Evolutionary conservation across 495 filamentous ascomycete genomes (phyloP), one percentile per base, ranked within the genome.

Genomic region (Sabuloglossum arenarium): DNA sequence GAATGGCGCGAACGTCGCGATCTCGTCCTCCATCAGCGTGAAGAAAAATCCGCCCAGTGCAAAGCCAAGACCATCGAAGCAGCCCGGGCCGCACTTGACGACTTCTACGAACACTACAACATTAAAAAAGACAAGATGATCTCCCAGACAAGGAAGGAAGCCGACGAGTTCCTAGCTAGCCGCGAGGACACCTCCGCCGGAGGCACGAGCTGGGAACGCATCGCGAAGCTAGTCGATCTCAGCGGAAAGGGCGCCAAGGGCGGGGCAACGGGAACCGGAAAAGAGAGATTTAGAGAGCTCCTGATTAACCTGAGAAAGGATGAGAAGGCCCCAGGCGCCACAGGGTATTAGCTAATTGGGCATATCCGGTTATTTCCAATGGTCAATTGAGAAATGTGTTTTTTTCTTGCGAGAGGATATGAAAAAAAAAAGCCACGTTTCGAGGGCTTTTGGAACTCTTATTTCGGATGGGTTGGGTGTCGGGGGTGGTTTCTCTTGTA

Each of bases 81-180:
- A 60, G 93, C 93, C 37, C 87, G 82, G 58, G 74, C 84, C 61
- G 84, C 88, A 66, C 89, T 97, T 57, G 91, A 99, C 63, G 93
- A 95, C 63, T 99, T 99, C 74, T 99, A 99, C 73, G 88, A 95
- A 67, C 94, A 94, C 67, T 99, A 99, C 77, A 94, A 94, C 71
- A 81, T 82, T 65, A 94, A 95, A 72, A 86, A 88, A 63, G 91
- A 97, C 62, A 97, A 97, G 76, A 75, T 69, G 56, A 79, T 94
- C 59, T 76, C 81, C 42, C 84, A 89, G 71, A 88, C 93, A 31
- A 76, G 82, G 59, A 76, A 81, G 61, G 93, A 97, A 61, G 91
- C 89, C n/a, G 89, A 97, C 66, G 81, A 96, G 60, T 97, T 96
- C 70, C 71, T 96, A 29, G 80, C 79, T 52, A 86, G 70, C 64